phyloP scores from a whole-genome alignment of 2,329 filamentous ascomycete genomes.

The Colletotrichum somersetense region DNA sequence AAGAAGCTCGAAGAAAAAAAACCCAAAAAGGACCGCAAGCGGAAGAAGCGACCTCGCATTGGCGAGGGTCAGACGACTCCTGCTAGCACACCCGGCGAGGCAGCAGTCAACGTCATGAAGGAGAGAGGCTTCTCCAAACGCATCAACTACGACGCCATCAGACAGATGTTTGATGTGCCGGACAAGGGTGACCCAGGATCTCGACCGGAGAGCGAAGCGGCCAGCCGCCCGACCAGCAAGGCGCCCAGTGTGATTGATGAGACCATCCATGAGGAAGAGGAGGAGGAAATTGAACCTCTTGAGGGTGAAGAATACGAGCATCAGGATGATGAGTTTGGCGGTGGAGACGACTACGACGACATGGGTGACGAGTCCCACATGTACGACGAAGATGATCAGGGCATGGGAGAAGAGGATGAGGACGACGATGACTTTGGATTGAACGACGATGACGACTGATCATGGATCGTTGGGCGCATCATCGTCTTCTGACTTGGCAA shows the following conservation, averaged over 20 bases:
- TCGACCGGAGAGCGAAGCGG: slow-evolving; percentile 60
- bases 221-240: slow-evolving; percentile 52
- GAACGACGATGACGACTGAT: slow-evolving; percentile 36
- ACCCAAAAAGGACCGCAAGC: slow-evolving; percentile 69
- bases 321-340: slow-evolving; percentile 49
- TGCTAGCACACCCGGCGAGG: slow-evolving; percentile 76
- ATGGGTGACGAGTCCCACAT: slow-evolving; percentile 47
- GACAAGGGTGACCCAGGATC: slow-evolving; percentile 62
- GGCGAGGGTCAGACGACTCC: slow-evolving; percentile 75
- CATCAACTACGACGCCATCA: slow-evolving; percentile 78
- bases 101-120: slow-evolving; percentile 76
- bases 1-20: slow-evolving; percentile 72
- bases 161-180: slow-evolving; percentile 66
- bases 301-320: slow-evolving; percentile 45
- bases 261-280: slow-evolving; percentile 50
- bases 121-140: slow-evolving; percentile 78
- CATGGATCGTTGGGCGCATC: background rate
- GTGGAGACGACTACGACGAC: slow-evolving; percentile 52
- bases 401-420: slow-evolving; percentile 34
- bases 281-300: slow-evolving; percentile 44
- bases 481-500: background rate
- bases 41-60: slow-evolving; percentile 68
- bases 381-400: slow-evolving; percentile 40
- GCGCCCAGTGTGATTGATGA: slow-evolving; percentile 54
- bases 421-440: slow-evolving; percentile 38